Base-by-base conservation (phyloP, 805 yeast species). In the Barnettozyma botsteinii region DNA sequence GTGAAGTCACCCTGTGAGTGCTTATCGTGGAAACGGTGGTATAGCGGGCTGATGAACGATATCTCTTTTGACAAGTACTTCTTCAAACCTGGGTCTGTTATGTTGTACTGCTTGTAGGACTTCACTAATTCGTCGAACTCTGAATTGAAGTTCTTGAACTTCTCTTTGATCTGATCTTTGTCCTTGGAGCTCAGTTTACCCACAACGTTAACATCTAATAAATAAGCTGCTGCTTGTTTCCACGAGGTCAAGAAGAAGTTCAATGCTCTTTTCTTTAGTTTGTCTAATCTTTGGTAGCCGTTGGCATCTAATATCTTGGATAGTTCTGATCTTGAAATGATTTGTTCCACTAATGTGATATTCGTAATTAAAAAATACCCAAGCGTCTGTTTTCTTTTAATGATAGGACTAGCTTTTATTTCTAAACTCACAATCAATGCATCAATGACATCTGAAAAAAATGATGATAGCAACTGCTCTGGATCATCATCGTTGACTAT, bases 1-100 rank as follows among this genome's bases (percentile, higher is more conserved):
- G 88, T 70, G 51, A 81, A 81, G 38, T 80, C 86, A n/a, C 80
- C 78, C 22, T 64, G 65, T 4, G 75, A 74, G 52, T 85, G 80
- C 59, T 85, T 84, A 51, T 84, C 87, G 60, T 85, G 81, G 57
- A 91, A 83, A 53, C 93, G 78, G 54, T 81, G 79, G 62, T 91
- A 91, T 40, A 91, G 75, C 12, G 96, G 96, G 43, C 79, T 70
- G 37, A 93, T 80, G 49, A 87, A 77, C 26, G 79, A 56, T 20
- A 83, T 81, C 52, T 91, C 97, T 40, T 76, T 75, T 13, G 77
- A 70, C 50, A 93, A 64, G 40, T 71, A 74, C 42, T 73, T 70
- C 45, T 79, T 78, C 59, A 91, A 68, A 30, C 71, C 72, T 5
- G 76, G 70, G 55, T 87, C 94, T 8, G 79, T 74, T 33, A 87